A percentile compares a stretch with the other conserved stretches of the same genome.
phyloP scores from a whole-genome alignment of 192 early-diverging fungal species.

The Thamnidium elegans region DNA sequence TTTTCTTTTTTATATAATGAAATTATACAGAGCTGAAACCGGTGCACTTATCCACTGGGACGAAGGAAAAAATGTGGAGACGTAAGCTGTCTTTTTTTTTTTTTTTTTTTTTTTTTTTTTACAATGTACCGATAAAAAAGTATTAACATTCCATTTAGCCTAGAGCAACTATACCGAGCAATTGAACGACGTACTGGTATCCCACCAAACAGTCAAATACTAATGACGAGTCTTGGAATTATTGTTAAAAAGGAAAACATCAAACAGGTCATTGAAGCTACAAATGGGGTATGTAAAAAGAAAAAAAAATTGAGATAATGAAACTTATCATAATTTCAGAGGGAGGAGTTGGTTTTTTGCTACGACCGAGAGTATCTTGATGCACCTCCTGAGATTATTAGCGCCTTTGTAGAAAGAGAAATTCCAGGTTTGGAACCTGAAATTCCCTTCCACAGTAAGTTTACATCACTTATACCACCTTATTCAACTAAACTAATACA shows the following conservation, averaged over 20 bases:
- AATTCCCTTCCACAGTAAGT: too few relatives aligned
- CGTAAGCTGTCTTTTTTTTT: constrained; percentile 7
- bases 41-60: constrained; percentile 41
- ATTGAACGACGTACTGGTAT: constrained; percentile 45
- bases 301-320: neutral
- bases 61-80: constrained; percentile 3
- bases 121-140: neutral
- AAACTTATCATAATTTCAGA: too few relatives aligned
- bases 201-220: constrained; percentile 45
- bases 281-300: constrained; percentile 38
- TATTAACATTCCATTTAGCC: constrained; percentile 19
- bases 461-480: too few relatives aligned
- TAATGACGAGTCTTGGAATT: constrained; percentile 51
- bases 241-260: constrained; percentile 47
- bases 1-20: constrained; percentile 32
- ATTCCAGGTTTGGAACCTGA: too few relatives aligned
- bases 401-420: too few relatives aligned
- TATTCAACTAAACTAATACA: too few relatives aligned
- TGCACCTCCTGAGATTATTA: too few relatives aligned
- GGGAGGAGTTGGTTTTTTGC: too few relatives aligned
- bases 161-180: constrained; percentile 29
- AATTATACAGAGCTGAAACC: constrained; percentile 56
- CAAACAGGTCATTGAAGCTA: constrained; percentile 40
- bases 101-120: constrained; percentile 3
- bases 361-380: too few relatives aligned